A percentile compares a stretch with the other conserved stretches of the same genome.
phyloP scores from a whole-genome alignment of 75 land plant species.

The Pseudotsuga menziesii region DNA sequence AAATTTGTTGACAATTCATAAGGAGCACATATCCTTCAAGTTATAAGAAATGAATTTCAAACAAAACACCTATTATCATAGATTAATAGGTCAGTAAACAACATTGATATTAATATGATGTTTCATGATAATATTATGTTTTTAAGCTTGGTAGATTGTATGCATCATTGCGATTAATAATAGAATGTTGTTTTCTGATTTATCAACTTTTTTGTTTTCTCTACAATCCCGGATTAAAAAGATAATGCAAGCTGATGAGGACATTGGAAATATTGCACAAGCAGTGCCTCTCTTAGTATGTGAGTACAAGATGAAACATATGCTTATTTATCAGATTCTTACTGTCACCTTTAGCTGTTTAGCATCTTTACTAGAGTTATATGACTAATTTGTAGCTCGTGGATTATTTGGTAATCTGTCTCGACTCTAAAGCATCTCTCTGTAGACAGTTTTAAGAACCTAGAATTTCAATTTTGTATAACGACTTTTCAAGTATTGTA shows the following conservation, averaged over 20 bases:
- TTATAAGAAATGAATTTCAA: not conserved
- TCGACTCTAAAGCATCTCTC: not conserved
- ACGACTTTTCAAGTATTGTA: not conserved
- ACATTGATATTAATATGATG: not conserved
- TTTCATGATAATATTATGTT: not conserved
- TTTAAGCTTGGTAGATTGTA: not conserved
- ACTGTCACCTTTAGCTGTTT: not conserved
- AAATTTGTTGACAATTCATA: not conserved
- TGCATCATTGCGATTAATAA: not conserved
- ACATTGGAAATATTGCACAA: conserved; percentile 44
- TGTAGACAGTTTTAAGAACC: too few species aligned
- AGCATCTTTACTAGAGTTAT: not conserved
- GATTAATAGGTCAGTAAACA: not conserved
- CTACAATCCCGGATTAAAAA: conserved; percentile 40
- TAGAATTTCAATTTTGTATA: not conserved
- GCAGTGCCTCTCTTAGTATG: conserved; percentile 45
- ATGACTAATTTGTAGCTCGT: not conserved
- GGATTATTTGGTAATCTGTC: not conserved
- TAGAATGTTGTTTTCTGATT: not conserved
- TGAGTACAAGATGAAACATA: conserved; percentile 10
- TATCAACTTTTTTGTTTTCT: not conserved
- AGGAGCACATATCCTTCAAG: not conserved
- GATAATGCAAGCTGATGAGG: conserved; percentile 59
- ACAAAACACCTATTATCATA: not conserved
- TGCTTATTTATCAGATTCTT: not conserved